Base-by-base conservation (phyloP, 176 grass and related monocot species). In the Zoysia pacifica region DNA sequence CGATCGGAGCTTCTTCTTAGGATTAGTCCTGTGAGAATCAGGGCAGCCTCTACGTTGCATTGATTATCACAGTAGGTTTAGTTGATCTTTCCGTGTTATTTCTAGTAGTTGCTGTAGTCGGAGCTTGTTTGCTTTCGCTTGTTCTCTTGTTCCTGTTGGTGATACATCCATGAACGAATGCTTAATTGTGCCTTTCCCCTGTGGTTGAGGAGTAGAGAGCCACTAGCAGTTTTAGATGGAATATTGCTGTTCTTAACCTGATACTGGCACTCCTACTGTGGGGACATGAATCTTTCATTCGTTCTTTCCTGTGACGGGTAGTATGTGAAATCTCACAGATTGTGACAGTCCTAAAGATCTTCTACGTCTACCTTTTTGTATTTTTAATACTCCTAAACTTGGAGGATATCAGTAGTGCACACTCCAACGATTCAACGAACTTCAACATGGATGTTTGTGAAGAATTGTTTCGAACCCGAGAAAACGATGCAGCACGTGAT, bases 401-500 rank as follows among this genome's bases (percentile, higher is more conserved):
- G 55, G 9, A 28, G 7, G 3, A 2, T 76, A 66, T 65, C 19
- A 28, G 28, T 28, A 28, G 28, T 28, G 28, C 28, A 28, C 28
- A 28, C 28, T 28, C 28, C 28, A 28, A 28, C 28, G 28, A 28
- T 28, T 28, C 28, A 28, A 28, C 72, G 37, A 62, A 53, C 55
- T 54, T 40, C 40, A 58, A 61, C 8, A 67, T 51, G 7, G 16
- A 12, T 28, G 28, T 28, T 28, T 28, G 28, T 28, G 28, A 28
- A 28, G 28, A 28, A 28, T 28, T 28, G 28, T 28, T 28, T 28
- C 28, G 28, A 28, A 28, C 28, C 28, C 28, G 28, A 28, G 28
- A 28, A 28, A 28, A 28, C 28, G 28, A 83, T 88, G 73, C 82
- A 83, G 19, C 86, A 86, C 75, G 89, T 91, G 87, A 89, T 88